Evolutionary conservation across 73 alveolate species (phyloP), one percentile per base, ranked within the genome.

Genomic region (Breviolum minutum): DNA sequence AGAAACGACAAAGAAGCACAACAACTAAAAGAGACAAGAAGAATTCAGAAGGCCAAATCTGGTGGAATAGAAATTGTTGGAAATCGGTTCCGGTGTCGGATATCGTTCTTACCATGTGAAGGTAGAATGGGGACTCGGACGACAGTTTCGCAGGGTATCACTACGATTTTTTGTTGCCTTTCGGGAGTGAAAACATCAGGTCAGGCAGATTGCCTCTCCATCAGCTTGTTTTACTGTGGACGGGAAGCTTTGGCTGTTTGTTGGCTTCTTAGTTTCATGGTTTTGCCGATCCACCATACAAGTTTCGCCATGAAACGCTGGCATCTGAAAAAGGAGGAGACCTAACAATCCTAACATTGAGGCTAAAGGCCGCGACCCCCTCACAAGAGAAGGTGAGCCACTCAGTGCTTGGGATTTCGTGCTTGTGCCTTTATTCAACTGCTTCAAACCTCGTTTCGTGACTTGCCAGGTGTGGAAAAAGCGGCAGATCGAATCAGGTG

Each of bases 171-270:
- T 9, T 77, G 63, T 29, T 29, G 54, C 3, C 62, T 10, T 26
- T 26, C 0, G 22, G 5, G n/a, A n/a, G n/a, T 77, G 71, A 13
- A 40, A 81, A 81, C n/a, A 26, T 26, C 12, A 83, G 96, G 86
- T 60, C 83, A 9, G 26, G 64, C 17, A 8, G 30, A 66, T 79
- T 90, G 63, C 88, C 97, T 2, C 70, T 90, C 29, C 97, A 90
- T 27, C 88, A 90, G 64, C 63, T 90, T 32, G 76, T 90, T 73
- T 74, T 90, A 30, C 88, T 90, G n/a, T 90, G 97, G 97, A 90
- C 97, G 11, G 97, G 97, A 24, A 79, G 97, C 76, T 90, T 71
- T 32, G 97, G 88, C 63, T 73, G 97, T 27, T 54, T 90, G 97
- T 29, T 14, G 26, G 94, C 26, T 8, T 71, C 63, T 40, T 48